These are phyloP conservation scores for Candida pseudocylindracea DNA, from an alignment of 1,139 yeast genomes.

Conservation along the genomic window DNA sequence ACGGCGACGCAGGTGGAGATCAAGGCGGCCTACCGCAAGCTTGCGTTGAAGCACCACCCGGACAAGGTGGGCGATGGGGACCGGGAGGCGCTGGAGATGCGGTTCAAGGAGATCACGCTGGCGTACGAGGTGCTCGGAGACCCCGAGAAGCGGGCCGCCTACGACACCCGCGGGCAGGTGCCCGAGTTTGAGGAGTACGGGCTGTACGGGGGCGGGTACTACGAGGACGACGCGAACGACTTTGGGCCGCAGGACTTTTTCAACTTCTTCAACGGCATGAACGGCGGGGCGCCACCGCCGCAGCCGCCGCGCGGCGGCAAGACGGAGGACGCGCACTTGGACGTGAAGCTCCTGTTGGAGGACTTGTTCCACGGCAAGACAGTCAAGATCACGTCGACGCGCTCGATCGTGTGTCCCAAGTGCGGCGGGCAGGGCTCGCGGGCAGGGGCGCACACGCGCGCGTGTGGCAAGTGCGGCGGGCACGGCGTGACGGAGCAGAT, in stretches of 20 bases:
- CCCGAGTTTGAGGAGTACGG: conserved; percentile 7
- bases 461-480: conserved; percentile 56
- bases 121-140: conserved; percentile 63
- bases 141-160: conserved; percentile 29
- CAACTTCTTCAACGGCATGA: conserved; percentile 35
- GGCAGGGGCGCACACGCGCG: conserved; percentile 29
- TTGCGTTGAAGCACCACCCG: conserved; percentile 60
- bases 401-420: conserved; percentile 46
- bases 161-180: conserved; percentile 33
- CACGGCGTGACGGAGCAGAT: conserved; percentile 39
- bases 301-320: conserved; percentile 6
- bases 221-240: conserved; percentile 6
- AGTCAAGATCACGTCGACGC: conserved; percentile 48
- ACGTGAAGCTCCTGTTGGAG: conserved; percentile 42
- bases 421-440: conserved; percentile 66
- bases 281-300: conserved; percentile 4
- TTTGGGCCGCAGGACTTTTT: conserved; percentile 49
- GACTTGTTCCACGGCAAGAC: conserved; percentile 71
- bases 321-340: conserved; percentile 49
- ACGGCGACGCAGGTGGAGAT: conserved; percentile 46
- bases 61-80: conserved; percentile 54
- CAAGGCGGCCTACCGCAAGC: conserved; percentile 52
- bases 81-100: conserved; percentile 43
- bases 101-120: conserved; percentile 53
- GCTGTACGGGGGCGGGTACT: conserved; percentile 4